phyloP scores from a whole-genome alignment of 2,329 filamentous ascomycete genomes.

The Talaromyces sp. region DNA sequence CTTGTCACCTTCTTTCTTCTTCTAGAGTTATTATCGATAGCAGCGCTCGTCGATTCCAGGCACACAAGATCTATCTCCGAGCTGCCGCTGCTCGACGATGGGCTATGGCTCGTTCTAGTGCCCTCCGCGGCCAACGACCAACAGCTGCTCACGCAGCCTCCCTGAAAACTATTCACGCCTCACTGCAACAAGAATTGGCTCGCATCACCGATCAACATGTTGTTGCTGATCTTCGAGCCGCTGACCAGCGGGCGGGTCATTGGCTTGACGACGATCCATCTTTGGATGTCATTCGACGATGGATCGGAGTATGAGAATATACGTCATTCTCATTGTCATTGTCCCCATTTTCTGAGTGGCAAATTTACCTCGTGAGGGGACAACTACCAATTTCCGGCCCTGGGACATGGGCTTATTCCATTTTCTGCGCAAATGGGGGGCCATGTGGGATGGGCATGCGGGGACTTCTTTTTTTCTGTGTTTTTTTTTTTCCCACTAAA shows the following conservation, averaged over 20 bases:
- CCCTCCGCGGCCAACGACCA: constrained; percentile 55
- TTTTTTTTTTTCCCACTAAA: not conserved
- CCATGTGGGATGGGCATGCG: constrained; percentile 7
- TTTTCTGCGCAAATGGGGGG: not conserved
- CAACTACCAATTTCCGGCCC: not conserved
- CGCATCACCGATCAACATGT: constrained; percentile 61
- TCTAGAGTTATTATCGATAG: constrained; percentile 63
- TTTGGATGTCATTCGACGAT: constrained; percentile 53
- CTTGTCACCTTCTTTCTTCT: not conserved
- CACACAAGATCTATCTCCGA: constrained; percentile 63
- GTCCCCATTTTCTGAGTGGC: not conserved
- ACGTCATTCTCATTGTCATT: not conserved
- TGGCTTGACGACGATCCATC: constrained; percentile 65
- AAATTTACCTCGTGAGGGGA: not conserved
- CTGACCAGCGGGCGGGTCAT: constrained; percentile 60
- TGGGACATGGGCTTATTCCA: not conserved
- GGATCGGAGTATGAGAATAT: constrained; percentile 45
- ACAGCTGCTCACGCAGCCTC: constrained; percentile 51
- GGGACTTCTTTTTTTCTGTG: not conserved
- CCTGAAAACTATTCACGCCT: constrained; percentile 52
- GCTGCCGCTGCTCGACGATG: constrained; percentile 62
- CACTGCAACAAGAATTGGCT: constrained; percentile 55
- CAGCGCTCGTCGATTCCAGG: constrained; percentile 62
- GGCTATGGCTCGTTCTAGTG: constrained; percentile 56
- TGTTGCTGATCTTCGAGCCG: constrained; percentile 56